Conservation (phyloP, 257 asterid species). For the Schizonepeta tenuifolia region DNA sequence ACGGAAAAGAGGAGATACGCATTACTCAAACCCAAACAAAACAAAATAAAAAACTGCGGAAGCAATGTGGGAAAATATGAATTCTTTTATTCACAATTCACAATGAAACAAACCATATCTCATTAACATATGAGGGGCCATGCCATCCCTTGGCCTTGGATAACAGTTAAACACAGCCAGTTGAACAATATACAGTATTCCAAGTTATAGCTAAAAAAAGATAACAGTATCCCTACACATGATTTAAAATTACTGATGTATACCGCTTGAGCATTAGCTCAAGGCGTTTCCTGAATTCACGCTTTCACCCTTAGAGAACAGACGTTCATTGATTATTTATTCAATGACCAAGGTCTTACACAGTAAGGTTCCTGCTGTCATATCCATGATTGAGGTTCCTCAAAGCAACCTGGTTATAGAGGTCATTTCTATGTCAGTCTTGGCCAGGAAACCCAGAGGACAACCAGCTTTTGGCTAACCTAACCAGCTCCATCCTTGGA, state of each 20-base stretch:
- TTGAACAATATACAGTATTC: slow-evolving; percentile 4
- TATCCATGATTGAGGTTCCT: slow-evolving; percentile 8
- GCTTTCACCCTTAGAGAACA: not conserved
- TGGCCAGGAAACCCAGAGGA: not conserved
- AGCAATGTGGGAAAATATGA: too few species aligned
- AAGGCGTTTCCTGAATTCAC: not conserved
- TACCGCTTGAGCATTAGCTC: not conserved
- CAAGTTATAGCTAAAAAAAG: not conserved
- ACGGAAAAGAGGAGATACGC: not conserved
- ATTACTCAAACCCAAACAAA: not conserved
- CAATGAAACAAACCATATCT: too few species aligned
- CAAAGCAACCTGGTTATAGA: slow-evolving; percentile 4
- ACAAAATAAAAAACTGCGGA: too few species aligned
- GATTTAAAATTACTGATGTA: not conserved
- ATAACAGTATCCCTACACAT: not conserved
- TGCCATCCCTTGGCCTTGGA: not conserved
- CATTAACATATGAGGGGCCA: too few species aligned
- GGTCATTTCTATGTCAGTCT: not conserved
- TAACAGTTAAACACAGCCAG: not conserved
- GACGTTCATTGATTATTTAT: not conserved
- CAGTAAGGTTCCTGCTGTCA: not conserved
- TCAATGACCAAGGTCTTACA: not conserved
- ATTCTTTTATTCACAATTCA: too few species aligned
- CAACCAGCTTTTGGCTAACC: not conserved
- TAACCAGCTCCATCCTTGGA: slow-evolving; percentile 18